Base-by-base conservation (phyloP, 257 asterid species). In the Nicotiana sylvestris region DNA sequence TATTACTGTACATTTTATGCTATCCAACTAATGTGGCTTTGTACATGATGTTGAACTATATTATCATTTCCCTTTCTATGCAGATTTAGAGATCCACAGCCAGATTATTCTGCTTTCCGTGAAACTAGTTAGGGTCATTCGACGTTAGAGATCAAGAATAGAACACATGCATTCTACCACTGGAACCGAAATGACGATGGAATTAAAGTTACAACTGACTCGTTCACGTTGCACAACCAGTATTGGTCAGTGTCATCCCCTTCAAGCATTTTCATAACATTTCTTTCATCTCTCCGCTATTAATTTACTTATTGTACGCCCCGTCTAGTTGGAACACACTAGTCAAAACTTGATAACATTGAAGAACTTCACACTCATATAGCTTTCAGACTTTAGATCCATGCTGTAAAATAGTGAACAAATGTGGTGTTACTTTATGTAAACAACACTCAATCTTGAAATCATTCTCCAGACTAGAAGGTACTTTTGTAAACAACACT, bases 111-210 rank as follows among this genome's bases (percentile, higher is more conserved):
- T 65, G 99, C 98, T 83, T 96, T 90, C 56, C 94, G 99, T 17
- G 99, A 96, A 92, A 96, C 99, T 80, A 96, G 99, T 86, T 96
- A 92, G 78, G 99, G 99, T 35, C 99, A 96, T 87, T 96, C 99
- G 3, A 93, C 98, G 18, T 62, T 96, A 81, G 98, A 94, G 86
- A 94, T 96, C 84, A 92, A 80, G 91, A 96, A 96, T 39, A 86
- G 92, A 90, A 96, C 98, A 17, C 98, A 94, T 80, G 98, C 98
- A 72, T 3, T 93, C 35, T 94, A 94, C 92, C 98, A 96, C 65
- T 96, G 99, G 98, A 96, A 94, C 87, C 89, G 98, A 83, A 96
- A 96, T 77, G 94, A 96, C 61, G 98, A 96, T 46, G 99, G 99
- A 5, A 93, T 90, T 72, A 89, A 86, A 88, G 92, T 94, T 37